Evolutionary conservation across 2,329 filamentous ascomycete genomes (phyloP).

Genomic region (Akanthomyces uredinophilus): DNA sequence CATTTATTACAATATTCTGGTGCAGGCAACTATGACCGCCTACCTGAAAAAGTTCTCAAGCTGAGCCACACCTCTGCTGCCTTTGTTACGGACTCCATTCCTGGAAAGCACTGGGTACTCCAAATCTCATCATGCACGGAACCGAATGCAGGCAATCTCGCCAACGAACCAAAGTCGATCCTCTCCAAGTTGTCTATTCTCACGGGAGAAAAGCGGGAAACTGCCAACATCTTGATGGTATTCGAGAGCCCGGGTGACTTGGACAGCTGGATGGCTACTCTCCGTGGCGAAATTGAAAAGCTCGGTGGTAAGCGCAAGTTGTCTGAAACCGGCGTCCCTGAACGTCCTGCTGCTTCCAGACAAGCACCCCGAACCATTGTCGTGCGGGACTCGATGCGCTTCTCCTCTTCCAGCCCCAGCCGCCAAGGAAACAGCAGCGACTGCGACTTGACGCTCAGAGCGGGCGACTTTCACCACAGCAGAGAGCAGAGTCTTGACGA

Average conservation of each 20-base stretch:
- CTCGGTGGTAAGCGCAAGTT: slow-evolving; percentile 61
- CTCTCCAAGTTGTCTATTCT: slow-evolving; percentile 61
- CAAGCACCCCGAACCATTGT: not conserved
- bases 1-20: slow-evolving; percentile 70
- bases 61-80: slow-evolving; percentile 71
- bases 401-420: slow-evolving; percentile 20
- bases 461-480: slow-evolving; percentile 23
- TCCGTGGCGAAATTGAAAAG: slow-evolving; percentile 65
- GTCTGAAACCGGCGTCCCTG: slow-evolving; percentile 54
- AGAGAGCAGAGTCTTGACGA: slow-evolving; percentile 46
- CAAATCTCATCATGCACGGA: slow-evolving; percentile 66
- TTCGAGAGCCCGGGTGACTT: slow-evolving; percentile 69
- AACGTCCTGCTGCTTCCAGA: slow-evolving; percentile 18
- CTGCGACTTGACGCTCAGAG: slow-evolving; percentile 18
- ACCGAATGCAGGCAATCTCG: slow-evolving; percentile 43
- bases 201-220: slow-evolving; percentile 46
- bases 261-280: slow-evolving; percentile 66
- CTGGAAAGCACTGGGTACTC: slow-evolving; percentile 74
- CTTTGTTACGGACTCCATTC: slow-evolving; percentile 74
- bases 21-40: slow-evolving; percentile 63
- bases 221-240: slow-evolving; percentile 64
- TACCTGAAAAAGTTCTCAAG: slow-evolving; percentile 69
- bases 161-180: slow-evolving; percentile 53
- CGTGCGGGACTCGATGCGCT: slow-evolving; percentile 37
- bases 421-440: slow-evolving; percentile 19